These are phyloP conservation scores for Ophiostoma himal-ulmi DNA, from an alignment of 2,329 filamentous ascomycete species.

Conservation along the genomic window DNA sequence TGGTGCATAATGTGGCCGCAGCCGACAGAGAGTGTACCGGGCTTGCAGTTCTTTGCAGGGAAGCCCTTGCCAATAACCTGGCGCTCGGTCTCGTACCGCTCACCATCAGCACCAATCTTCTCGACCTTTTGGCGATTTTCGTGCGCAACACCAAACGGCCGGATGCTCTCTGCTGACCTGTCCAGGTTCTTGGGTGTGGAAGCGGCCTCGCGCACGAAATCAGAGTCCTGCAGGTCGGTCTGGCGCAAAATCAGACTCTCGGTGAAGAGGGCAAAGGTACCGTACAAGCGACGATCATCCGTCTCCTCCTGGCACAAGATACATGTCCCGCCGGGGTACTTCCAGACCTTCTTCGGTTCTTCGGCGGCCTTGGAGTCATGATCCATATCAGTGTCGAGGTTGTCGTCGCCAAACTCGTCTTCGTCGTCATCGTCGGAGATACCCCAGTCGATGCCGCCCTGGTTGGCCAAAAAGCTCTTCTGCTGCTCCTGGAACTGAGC, in stretches of 20 bases:
- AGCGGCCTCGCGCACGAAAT: slow-evolving; percentile 77
- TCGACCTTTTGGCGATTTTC: slow-evolving; percentile 74
- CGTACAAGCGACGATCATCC: slow-evolving; percentile 80
- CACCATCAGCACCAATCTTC: slow-evolving; percentile 68
- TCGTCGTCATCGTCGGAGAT: slow-evolving; percentile 67
- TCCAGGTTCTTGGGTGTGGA: slow-evolving; percentile 77
- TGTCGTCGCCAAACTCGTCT: slow-evolving; percentile 4
- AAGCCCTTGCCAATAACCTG: slow-evolving; percentile 89
- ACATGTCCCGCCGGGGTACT: slow-evolving; percentile 87
- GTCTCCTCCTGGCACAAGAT: slow-evolving; percentile 96
- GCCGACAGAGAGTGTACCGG: slow-evolving; percentile 78
- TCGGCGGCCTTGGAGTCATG: slow-evolving; percentile 46
- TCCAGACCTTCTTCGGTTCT: slow-evolving; percentile 66
- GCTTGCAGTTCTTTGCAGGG: slow-evolving; percentile 57
- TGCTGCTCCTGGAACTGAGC: slow-evolving; percentile 97
- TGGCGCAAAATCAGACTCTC: slow-evolving; percentile 82
- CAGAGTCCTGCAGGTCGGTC: slow-evolving; percentile 73
- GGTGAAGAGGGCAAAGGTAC: slow-evolving; percentile 84
- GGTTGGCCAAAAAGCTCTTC: slow-evolving; percentile 85
- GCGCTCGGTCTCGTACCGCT: slow-evolving; percentile 65
- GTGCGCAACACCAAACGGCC: slow-evolving; percentile 85
- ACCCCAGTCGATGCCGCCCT: slow-evolving; percentile 83
- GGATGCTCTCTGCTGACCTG: slow-evolving; percentile 70
- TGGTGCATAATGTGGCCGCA: slow-evolving; percentile 99
- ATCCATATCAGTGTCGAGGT: slow-evolving; percentile 6